Conservation (phyloP, 768 basidiomycete genomes). For the Daedaleopsis nitida region DNA sequence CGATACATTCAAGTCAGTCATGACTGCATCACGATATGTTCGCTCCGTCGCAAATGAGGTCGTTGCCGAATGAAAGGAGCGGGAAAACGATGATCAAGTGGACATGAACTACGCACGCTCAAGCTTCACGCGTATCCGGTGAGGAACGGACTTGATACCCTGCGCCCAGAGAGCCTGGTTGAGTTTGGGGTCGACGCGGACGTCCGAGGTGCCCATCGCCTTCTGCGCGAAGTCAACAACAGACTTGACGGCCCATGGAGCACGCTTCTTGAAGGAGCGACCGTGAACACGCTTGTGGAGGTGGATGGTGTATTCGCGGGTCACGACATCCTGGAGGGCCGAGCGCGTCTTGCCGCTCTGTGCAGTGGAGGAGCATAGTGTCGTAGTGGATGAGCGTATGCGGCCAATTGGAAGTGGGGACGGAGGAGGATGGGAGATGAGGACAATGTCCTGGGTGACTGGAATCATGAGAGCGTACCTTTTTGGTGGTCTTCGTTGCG, state of each 20-base stretch:
- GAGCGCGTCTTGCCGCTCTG: conserved; percentile 89
- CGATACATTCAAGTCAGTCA: conserved; percentile 6
- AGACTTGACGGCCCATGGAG: conserved; percentile 95
- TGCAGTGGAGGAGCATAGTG: conserved; percentile 30
- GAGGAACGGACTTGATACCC: conserved; percentile 93
- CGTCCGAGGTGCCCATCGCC: conserved; percentile 94
- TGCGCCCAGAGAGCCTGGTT: conserved; percentile 95
- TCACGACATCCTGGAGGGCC: conserved; percentile 96
- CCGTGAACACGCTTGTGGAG: conserved; percentile 94
- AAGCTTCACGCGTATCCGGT: conserved; percentile 89
- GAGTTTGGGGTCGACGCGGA: conserved; percentile 92
- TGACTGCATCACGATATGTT: not conserved
- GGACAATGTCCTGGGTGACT: not conserved
- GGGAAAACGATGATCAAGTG: not conserved
- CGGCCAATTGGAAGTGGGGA: not conserved
- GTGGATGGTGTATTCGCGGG: conserved; percentile 98
- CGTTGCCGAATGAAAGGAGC: not conserved
- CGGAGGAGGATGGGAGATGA: conserved; percentile 3
- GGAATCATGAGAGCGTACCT: conserved; percentile 40
- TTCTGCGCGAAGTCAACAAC: conserved; percentile 90
- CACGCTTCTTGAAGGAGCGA: conserved; percentile 95
- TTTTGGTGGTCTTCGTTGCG: conserved; percentile 49
- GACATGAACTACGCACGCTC: conserved; percentile 67
- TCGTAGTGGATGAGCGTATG: not conserved
- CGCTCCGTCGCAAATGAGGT: not conserved